Percentiles rank a stretch among this genome's conserved stretches.
Conservation (phyloP, 495 filamentous ascomycete genomes). For the Hypoxylon subgilvum region DNA sequence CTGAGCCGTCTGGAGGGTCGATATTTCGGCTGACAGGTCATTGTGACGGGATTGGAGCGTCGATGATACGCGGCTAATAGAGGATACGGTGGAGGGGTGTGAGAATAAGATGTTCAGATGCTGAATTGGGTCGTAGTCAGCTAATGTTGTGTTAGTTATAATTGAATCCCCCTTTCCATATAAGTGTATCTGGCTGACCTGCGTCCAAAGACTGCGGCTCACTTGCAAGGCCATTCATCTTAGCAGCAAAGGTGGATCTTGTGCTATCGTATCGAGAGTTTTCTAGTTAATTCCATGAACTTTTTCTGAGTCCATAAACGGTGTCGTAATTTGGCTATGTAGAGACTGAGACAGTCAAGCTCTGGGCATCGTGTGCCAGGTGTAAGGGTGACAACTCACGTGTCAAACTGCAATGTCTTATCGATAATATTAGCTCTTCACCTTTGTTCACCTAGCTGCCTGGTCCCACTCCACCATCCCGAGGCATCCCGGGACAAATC, state of each 20-base stretch:
- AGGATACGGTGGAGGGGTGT: conserved; percentile 83
- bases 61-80: conserved; percentile 72
- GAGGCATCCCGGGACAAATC: conserved; percentile 15
- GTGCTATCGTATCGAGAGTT: conserved; percentile 14
- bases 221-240: conserved; percentile 54
- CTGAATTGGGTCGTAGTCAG: conserved; percentile 90
- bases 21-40: conserved; percentile 83
- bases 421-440: conserved; percentile 16
- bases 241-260: conserved; percentile 3
- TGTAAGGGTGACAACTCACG: conserved; percentile 3
- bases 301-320: background rate
- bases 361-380: background rate
- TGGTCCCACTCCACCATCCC: conserved; percentile 10
- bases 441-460: conserved; percentile 18
- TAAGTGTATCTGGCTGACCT: conserved; percentile 42
- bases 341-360: conserved; percentile 9
- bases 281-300: background rate
- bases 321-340: background rate
- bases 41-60: conserved; percentile 78
- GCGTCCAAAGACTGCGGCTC: conserved; percentile 57
- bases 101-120: conserved; percentile 95
- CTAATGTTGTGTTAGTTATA: conserved; percentile 57
- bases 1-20: conserved; percentile 76
- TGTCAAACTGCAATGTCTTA: conserved; percentile 5
- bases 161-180: conserved; percentile 14